These are phyloP conservation scores for Podila verticillata DNA, from an alignment of 192 early-diverging fungal species.

Conservation along the genomic window DNA sequence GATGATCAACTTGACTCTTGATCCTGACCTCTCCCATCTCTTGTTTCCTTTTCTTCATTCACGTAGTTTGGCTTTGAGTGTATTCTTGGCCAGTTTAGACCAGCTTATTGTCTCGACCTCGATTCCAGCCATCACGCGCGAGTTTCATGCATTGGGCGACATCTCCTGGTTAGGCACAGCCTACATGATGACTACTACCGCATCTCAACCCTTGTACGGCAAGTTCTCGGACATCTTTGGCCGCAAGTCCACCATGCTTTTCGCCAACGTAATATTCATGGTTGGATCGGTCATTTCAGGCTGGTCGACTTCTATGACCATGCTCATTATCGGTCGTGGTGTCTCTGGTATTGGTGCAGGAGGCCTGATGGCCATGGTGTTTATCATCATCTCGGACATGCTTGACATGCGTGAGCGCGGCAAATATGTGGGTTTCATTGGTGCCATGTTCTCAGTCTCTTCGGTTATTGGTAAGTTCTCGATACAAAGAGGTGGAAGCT, in stretches of 20 bases:
- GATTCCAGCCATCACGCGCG: slow-evolving; percentile 66
- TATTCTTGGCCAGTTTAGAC: slow-evolving; percentile 73
- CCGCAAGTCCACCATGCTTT: slow-evolving; percentile 62
- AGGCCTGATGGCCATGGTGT: slow-evolving; percentile 65
- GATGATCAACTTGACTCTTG: not conserved
- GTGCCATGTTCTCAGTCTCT: slow-evolving; percentile 61
- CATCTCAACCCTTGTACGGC: slow-evolving; percentile 65
- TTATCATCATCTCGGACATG: slow-evolving; percentile 79
- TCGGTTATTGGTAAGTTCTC: slow-evolving; percentile 68
- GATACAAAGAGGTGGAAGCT: too few relatives aligned
- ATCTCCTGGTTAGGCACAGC: slow-evolving; percentile 71
- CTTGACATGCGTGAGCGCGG: slow-evolving; percentile 69
- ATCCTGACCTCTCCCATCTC: not conserved
- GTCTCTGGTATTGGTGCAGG: slow-evolving; percentile 72
- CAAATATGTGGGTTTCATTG: slow-evolving; percentile 66
- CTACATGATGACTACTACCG: slow-evolving; percentile 68
- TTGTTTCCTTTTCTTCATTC: too few relatives aligned
- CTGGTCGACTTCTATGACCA: slow-evolving; percentile 64
- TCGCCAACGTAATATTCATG: slow-evolving; percentile 61
- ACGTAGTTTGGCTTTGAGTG: slow-evolving; percentile 10
- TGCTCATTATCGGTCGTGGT: slow-evolving; percentile 70
- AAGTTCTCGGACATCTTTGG: slow-evolving; percentile 89
- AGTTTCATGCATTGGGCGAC: slow-evolving; percentile 65
- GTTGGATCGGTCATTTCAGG: slow-evolving; percentile 62
- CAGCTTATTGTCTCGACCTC: slow-evolving; percentile 80